Evolutionary conservation across 148 eudicot species (phyloP), one percentile per base, ranked within the genome.

Genomic region (Nyssa sinensis): DNA sequence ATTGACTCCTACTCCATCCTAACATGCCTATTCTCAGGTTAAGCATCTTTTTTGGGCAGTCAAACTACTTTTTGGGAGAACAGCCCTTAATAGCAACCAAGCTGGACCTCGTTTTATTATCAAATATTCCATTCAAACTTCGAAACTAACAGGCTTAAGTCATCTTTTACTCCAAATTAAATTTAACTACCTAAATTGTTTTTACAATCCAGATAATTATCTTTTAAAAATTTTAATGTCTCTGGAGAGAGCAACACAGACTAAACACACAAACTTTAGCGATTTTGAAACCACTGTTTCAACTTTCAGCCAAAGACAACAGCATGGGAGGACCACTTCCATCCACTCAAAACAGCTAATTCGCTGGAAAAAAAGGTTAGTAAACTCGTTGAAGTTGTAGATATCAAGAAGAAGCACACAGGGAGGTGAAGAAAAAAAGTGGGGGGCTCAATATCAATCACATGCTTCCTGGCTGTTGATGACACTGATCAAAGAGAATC

Each of bases 291-390:
- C 21, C 57, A 49, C 61, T 30, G 12, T 70, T 53, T 31, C 47
- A 55, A 30, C 58, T 70, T 53, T 31, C 47, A 55, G 47, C 58
- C 51, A 51, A 69, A 32, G 12, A 30, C 72, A 69, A 68, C 23
- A 47, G 10, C 33, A 47, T 47, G 58, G 44, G 44, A 37, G 44
- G 44, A 39, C 11, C 7, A 39, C 44, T 39, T 39, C 11, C 44
- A 39, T 39, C 44, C 44, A n/a, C n/a, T n/a, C n/a, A n/a, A n/a
- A n/a, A n/a, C n/a, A n/a, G n/a, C n/a, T 39, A 39, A 39, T 39
- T 33, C 7, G 58, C 62, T 49, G 17, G 13, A 10, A 59, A 60
- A 32, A 10, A 59, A 60, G 25, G 55, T 12, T 49, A 24, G 13
- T 24, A 10, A 49, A 34, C 57, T 30, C 16, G 19, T 2, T 7